Percentiles rank a stretch among this genome's conserved stretches.
Evolutionary conservation across 2,329 filamentous ascomycete genomes (phyloP).

Genomic region (Curvularia verruculosa): DNA sequence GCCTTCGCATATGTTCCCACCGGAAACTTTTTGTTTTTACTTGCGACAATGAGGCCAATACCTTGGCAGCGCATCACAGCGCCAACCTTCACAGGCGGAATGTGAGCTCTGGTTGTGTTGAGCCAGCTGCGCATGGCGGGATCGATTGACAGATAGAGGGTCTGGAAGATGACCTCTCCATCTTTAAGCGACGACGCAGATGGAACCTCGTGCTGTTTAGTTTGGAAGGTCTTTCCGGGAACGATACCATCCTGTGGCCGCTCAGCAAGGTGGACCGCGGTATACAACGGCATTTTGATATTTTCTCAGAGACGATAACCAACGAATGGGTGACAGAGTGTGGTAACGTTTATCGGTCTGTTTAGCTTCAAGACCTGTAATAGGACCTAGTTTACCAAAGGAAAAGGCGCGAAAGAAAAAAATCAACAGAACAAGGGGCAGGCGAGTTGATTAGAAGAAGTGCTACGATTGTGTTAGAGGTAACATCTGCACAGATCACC

Average conservation of each 20-base stretch:
- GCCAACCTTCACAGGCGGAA: constrained; percentile 71
- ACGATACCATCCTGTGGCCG: constrained; percentile 66
- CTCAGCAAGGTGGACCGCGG: constrained; percentile 65
- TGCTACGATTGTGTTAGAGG: not conserved
- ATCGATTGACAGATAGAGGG: constrained; percentile 71
- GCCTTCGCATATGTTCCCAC: constrained; percentile 65
- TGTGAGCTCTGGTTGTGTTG: constrained; percentile 64
- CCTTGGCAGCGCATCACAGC: constrained; percentile 70
- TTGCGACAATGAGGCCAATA: constrained; percentile 67
- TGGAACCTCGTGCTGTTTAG: constrained; percentile 58
- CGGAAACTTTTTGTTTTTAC: constrained; percentile 61
- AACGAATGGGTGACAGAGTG: not conserved
- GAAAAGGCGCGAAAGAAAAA: not conserved
- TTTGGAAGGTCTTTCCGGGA: constrained; percentile 68
- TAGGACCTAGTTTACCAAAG: not conserved
- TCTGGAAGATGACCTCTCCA: constrained; percentile 66
- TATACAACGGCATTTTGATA: constrained; percentile 49
- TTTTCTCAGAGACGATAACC: not conserved
- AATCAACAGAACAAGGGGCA: not conserved
- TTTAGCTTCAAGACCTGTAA: not conserved
- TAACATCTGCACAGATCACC: constrained; percentile 25
- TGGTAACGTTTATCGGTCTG: not conserved
- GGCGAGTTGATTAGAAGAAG: not conserved
- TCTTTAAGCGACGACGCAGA: constrained; percentile 60
- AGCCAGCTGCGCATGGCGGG: constrained; percentile 80